phyloP scores from a whole-genome alignment of 1,139 yeast genomes.

The Kodamaea sp. region DNA sequence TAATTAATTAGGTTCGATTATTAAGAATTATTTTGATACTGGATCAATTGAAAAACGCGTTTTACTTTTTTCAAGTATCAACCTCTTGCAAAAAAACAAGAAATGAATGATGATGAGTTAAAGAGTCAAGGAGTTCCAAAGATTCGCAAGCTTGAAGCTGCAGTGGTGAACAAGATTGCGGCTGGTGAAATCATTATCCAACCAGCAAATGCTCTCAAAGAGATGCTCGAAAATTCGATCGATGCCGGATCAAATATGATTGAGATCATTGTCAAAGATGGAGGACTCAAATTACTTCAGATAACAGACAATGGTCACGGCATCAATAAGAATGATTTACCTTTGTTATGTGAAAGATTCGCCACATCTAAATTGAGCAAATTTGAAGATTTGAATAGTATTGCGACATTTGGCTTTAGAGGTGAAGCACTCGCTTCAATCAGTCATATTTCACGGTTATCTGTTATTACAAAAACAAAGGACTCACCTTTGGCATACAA shows the following conservation, averaged over 20 bases:
- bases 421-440: conserved; percentile 62
- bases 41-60: too few species aligned
- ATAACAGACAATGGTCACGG: conserved; percentile 55
- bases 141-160: conserved; percentile 44
- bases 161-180: conserved; percentile 86
- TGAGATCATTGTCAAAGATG: conserved; percentile 51
- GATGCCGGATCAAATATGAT: conserved; percentile 49
- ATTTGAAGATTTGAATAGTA: conserved; percentile 48
- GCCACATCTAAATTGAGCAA: conserved; percentile 51
- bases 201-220: conserved; percentile 75
- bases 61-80: too few species aligned
- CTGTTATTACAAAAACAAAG: conserved; percentile 72
- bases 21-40: too few species aligned
- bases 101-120: too few species aligned
- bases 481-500: conserved; percentile 65
- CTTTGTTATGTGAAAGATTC: conserved; percentile 51
- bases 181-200: conserved; percentile 96
- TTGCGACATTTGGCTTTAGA: conserved; percentile 57
- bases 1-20: too few species aligned
- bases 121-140: too few species aligned
- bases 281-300: conserved; percentile 51
- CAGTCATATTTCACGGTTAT: conserved; percentile 60
- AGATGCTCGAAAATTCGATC: conserved; percentile 52
- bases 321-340: conserved; percentile 42
- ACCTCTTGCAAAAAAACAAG: too few species aligned